Evolutionary conservation across 2,329 filamentous ascomycete species (phyloP), one percentile per base, ranked within the genome.

Genomic region (Colletotrichum plurivorum): DNA sequence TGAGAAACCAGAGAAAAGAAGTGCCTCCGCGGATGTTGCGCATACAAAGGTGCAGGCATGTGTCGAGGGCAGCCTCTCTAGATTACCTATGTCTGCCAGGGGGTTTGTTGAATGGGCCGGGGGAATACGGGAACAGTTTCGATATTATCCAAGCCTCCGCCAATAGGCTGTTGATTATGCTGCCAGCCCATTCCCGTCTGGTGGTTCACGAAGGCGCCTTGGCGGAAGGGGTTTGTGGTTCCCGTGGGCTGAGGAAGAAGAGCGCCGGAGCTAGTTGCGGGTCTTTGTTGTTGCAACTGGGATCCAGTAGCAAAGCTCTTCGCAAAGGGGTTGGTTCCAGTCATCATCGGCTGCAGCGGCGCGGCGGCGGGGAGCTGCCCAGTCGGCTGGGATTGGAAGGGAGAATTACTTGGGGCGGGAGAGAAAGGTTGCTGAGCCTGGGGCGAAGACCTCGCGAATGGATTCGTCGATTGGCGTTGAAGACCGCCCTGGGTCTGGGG

Each of bases 191-290:
- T 87, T 1, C 95, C 95, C 0, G 94, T 97, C 71, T 90, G 87
- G 76, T 97, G 94, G 76, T 97, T 96, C 60, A 97, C 91, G 78
- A 98, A 97, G 4, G 92, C 90, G 53, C 93, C 94, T 77, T 98
- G 94, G 16, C 96, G 89, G 87, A 98, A 98, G 0, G 96, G 96
- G 76, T 99, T 99, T 2, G 95, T 98, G 75, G 89, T 94, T 9
- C 94, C 95, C 0, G 95, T 98, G 1, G 92, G 88, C 75, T 95
- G 94, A 2, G 94, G 89, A 61, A 87, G 87, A 5, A 96, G 82
- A 56, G 86, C 78, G 12, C 79, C 80, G 41, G 80, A 80, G 45
- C 81, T 83, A 2, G 84, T 83, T 49, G 84, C 83, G 1, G 83
- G 84, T n/a, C 82, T 78, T 58, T 83, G 82, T 43, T 80, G 77